phyloP scores from a whole-genome alignment of 371 early-diverging fungal genomes.

The Haplosporangium sp. region DNA sequence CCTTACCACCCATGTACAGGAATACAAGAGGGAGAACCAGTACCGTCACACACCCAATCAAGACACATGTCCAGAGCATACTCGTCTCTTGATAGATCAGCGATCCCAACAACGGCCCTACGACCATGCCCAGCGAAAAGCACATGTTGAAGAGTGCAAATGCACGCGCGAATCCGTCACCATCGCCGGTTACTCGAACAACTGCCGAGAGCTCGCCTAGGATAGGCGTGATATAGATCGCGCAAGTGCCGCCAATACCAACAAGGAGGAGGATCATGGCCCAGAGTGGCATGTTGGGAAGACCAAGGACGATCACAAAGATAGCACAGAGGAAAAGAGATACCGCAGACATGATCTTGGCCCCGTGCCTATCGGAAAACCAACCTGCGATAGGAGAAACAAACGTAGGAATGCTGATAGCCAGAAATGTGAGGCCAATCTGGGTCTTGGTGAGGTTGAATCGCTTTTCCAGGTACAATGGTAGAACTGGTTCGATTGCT shows the following conservation, averaged over 20 bases:
- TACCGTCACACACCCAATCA: conserved; percentile 26
- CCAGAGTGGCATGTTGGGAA: conserved; percentile 49
- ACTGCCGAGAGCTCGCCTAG: conserved; percentile 60
- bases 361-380: conserved; percentile 59
- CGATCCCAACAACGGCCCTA: conserved; percentile 35
- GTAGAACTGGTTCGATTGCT: conserved; percentile 61
- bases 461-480: conserved; percentile 61
- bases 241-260: conserved; percentile 58
- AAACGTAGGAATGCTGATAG: conserved; percentile 61
- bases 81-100: conserved; percentile 38
- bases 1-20: conserved; percentile 38
- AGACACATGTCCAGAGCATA: conserved; percentile 42
- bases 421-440: conserved; percentile 63
- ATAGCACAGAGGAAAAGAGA: conserved; percentile 53
- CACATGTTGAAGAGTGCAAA: conserved; percentile 63
- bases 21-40: conserved; percentile 36
- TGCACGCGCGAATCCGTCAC: conserved; percentile 58
- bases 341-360: conserved; percentile 53
- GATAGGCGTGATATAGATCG: conserved; percentile 57
- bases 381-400: conserved; percentile 60
- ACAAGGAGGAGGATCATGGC: conserved; percentile 54
- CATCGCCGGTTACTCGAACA: conserved; percentile 53
- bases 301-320: conserved; percentile 55
- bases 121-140: conserved; percentile 52
- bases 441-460: conserved; percentile 63